Evolutionary conservation across 2,329 filamentous ascomycete genomes (phyloP).

Genomic region (Aciculosporium take): DNA sequence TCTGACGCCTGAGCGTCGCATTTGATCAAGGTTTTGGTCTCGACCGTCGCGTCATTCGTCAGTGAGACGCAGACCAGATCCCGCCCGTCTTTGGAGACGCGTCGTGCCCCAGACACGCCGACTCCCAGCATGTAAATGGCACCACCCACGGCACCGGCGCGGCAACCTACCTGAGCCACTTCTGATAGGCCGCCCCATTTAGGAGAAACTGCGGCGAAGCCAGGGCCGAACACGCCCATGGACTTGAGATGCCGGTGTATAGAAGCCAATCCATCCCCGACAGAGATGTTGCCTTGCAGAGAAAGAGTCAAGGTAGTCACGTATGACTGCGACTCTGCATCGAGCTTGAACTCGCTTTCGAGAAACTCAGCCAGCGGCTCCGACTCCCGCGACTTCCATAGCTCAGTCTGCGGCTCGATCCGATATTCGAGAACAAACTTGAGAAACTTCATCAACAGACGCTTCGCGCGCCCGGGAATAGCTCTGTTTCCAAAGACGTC

Average conservation of each 20-base stretch:
- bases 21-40: slow-evolving; percentile 38
- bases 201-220: slow-evolving; percentile 77
- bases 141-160: slow-evolving; percentile 80
- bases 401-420: slow-evolving; percentile 34
- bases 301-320: slow-evolving; percentile 58
- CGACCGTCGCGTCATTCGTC: slow-evolving; percentile 42
- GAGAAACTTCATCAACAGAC: slow-evolving; percentile 82
- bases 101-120: slow-evolving; percentile 33
- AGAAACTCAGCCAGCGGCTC: slow-evolving; percentile 45
- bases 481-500: slow-evolving; percentile 72
- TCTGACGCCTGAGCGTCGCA: slow-evolving; percentile 19
- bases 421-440: slow-evolving; percentile 70
- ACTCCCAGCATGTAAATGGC: slow-evolving; percentile 77
- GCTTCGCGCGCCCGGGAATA: slow-evolving; percentile 69
- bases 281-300: slow-evolving; percentile 46
- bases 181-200: slow-evolving; percentile 90
- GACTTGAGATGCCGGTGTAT: slow-evolving; percentile 73
- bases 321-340: slow-evolving; percentile 49
- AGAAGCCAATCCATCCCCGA: slow-evolving; percentile 51
- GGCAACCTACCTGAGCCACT: slow-evolving; percentile 80
- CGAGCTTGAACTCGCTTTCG: slow-evolving; percentile 48
- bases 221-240: slow-evolving; percentile 74
- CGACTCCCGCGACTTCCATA: slow-evolving; percentile 44
- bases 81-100: slow-evolving; percentile 10
- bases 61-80: slow-evolving; percentile 32